Evolutionary conservation across 768 basidiomycete genomes (phyloP).

Genomic region (Inosperma sp.): DNA sequence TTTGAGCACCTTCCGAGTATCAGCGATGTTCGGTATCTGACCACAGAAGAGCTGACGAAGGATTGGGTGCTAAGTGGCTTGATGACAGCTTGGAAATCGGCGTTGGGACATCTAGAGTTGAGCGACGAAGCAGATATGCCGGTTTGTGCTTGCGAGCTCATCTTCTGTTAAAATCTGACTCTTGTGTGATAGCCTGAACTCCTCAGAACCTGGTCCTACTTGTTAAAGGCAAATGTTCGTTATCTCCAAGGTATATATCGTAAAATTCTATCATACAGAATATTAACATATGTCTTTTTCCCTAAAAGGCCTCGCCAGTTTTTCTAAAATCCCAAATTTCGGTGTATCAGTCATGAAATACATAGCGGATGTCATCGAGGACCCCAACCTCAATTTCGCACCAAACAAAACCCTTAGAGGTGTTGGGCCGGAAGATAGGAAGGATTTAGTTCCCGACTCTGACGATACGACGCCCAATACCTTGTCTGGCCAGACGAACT

Average conservation of each 20-base stretch:
- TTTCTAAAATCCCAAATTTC: too few species aligned
- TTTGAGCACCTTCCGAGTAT: conserved; percentile 50
- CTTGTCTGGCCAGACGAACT: conserved; percentile 15
- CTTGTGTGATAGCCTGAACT: conserved; percentile 21
- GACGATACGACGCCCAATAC: conserved; percentile 1
- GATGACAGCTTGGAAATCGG: conserved; percentile 50
- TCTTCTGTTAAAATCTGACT: background rate
- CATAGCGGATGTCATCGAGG: conserved; percentile 46
- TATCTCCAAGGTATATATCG: conserved; percentile 40
- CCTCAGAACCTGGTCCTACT: conserved; percentile 51
- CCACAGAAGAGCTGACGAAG: conserved; percentile 49
- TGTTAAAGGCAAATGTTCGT: conserved; percentile 47
- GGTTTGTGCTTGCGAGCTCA: conserved; percentile 39
- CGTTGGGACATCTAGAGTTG: conserved; percentile 42
- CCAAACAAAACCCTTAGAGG: conserved; percentile 19
- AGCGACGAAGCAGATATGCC: conserved; percentile 43
- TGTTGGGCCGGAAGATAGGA: conserved; percentile 4
- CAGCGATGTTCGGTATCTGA: conserved; percentile 54
- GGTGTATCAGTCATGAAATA: conserved; percentile 38
- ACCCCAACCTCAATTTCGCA: conserved; percentile 41
- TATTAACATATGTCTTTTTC: conserved; percentile 8
- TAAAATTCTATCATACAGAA: background rate
- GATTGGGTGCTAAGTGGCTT: conserved; percentile 51
- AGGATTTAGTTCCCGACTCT: conserved; percentile 15
- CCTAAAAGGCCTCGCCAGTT: conserved; percentile 37